phyloP scores from a whole-genome alignment of 2,329 filamentous ascomycete species.

The Diaporthe batatas region DNA sequence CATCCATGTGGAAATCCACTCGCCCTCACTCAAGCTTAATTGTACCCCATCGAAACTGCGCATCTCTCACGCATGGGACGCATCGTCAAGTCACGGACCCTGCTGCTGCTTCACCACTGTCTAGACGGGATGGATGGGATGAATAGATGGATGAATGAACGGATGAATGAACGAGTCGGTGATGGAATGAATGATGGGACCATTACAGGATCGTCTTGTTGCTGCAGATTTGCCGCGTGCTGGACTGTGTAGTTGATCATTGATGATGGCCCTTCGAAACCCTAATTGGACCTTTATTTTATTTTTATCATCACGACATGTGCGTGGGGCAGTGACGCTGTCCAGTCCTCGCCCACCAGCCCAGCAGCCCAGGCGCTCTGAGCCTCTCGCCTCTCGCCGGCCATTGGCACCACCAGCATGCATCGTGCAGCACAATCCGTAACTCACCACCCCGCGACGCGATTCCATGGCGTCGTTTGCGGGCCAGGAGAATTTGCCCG shows the following conservation, averaged over 20 bases:
- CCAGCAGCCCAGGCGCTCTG: neutral
- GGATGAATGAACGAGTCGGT: too few species aligned
- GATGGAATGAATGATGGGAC: neutral
- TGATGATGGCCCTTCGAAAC: neutral
- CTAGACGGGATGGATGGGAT: neutral
- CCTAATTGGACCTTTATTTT: neutral
- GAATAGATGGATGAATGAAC: too few species aligned
- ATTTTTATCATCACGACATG: neutral
- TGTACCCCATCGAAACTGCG: conserved; percentile 18
- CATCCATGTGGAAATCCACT: conserved; percentile 32
- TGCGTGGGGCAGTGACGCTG: neutral
- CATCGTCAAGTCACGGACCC: conserved; percentile 29
- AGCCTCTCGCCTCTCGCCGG: neutral
- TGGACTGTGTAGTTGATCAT: neutral
- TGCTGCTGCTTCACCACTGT: conserved; percentile 7
- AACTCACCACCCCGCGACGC: conserved; percentile 33
- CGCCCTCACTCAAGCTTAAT: conserved; percentile 31
- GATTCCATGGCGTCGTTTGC: conserved; percentile 25
- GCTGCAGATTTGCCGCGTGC: neutral
- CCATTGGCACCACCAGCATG: conserved; percentile 23
- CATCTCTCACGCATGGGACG: conserved; percentile 7
- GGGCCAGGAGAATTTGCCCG: conserved; percentile 35
- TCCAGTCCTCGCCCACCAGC: neutral
- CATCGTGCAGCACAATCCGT: conserved; percentile 45
- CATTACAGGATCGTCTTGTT: neutral